phyloP scores from a whole-genome alignment of 2,329 filamentous ascomycete species.

The Penicillium sp. region DNA sequence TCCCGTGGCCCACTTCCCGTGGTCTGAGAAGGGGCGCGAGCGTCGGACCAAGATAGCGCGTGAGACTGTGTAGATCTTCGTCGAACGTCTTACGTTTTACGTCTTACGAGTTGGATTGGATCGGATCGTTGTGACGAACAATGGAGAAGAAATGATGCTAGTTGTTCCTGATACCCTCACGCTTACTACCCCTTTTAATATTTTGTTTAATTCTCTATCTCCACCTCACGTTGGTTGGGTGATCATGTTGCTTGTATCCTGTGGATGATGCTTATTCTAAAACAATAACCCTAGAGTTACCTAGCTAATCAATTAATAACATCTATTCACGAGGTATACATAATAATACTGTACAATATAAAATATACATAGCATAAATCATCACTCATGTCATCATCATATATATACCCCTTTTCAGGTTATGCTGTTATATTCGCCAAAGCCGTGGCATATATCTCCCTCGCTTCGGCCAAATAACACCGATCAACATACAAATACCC shows the following conservation, averaged over 20 bases:
- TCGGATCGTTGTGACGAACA: not conserved
- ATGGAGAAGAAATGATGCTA: not conserved
- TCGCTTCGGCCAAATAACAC: conserved; percentile 26
- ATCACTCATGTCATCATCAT: not conserved
- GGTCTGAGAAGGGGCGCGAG: conserved; percentile 62
- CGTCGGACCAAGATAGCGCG: conserved; percentile 53
- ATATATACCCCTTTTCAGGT: not conserved
- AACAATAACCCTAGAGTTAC: not conserved
- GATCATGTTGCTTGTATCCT: not conserved
- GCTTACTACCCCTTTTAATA: not conserved
- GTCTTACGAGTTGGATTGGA: not conserved
- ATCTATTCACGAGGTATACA: not conserved
- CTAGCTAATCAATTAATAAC: not conserved
- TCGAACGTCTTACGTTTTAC: too few species aligned
- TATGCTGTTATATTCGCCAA: not conserved
- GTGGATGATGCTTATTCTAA: not conserved
- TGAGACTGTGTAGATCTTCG: conserved; percentile 33
- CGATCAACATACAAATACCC: conserved; percentile 37
- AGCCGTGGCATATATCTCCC: conserved; percentile 27
- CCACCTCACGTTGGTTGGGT: not conserved
- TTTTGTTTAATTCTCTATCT: not conserved
- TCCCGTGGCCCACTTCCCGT: conserved; percentile 90
- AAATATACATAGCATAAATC: not conserved
- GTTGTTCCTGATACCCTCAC: not conserved
- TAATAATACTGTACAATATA: not conserved